Evolutionary conservation across 129 eudicot genomes (phyloP), one percentile per base, ranked within the genome.

Genomic region (Helianthus annuus): DNA sequence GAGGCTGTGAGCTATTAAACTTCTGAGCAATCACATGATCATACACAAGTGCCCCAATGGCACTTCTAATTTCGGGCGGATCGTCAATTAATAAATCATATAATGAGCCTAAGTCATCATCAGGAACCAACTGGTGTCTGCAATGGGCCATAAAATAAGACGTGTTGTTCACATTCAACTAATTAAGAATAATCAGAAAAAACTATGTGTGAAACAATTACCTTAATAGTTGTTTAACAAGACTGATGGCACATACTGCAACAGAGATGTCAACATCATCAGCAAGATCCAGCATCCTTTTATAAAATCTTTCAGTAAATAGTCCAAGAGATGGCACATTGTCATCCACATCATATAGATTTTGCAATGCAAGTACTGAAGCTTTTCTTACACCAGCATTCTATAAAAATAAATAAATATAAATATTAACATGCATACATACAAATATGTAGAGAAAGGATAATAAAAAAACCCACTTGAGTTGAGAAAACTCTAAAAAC

Each of bases 11-110:
- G 68, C 78, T 85, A 66, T 81, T 78, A 51, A 84, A 88, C 71
- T 88, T 90, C 82, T 90, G 97, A 10, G 99, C 99, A 73, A 94
- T 88, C 84, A 94, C 77, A 69, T 94, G 97, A 83, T 94, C 97
- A 76, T 94, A 88, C 54, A 94, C 99, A 70, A 94, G 91, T 22
- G 79, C 96, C 66, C 99, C 99, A 75, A 94, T 90, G 17, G 99
- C 99, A 64, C 80, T 97, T 80, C 99, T 85, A 22, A 94, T 87
- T 49, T 94, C 99, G 11, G 97, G 89, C 4, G 99, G 99, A 58
- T 94, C 96, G 67, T 90, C 97, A 78, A 94, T 87, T 44, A 94
- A 74, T 76, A 94, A 76, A 69, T 94, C 99, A 78, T 94, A 94
- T 65, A 94, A 78, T 27, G 99, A 83, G 66, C 99, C 94, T 75